Base-by-base conservation (phyloP, 164 flowering plant genomes). In the Chloranthus sessilifolius region DNA sequence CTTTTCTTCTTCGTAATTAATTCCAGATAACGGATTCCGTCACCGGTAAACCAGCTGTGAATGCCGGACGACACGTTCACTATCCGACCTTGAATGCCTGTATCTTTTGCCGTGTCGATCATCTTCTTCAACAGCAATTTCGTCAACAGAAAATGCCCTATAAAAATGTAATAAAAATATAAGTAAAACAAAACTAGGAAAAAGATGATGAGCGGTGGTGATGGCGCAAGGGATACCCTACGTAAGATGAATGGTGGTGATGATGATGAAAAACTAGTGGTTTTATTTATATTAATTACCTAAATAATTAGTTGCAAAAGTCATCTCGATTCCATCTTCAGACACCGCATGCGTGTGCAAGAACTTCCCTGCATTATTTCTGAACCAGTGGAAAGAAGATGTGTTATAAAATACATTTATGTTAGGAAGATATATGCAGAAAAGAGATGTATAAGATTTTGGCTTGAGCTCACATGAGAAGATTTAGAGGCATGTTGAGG, bases 341-440 rank as follows among this genome's bases (percentile, higher is more conserved):
- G 99, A 73, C 23, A 86, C 60, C 6, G 71, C 90, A 39, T 80
- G 80, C 28, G 77, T 67, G 55, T 78, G 75, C 0, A 89, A 66
- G 60, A 89, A 94, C 49, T 73, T 89, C 2, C 99, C 99, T 4
- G 99, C 99, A 61, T 94, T 94, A 62, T 92, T 92, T 73, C 99
- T 92, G 70, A 21, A 16, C 42, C 22, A 9, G 4, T 14, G 22
- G 23, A 19, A 25, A 0, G 15, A 24, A 11, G 29, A 21, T 14
- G 8, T 23, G 28, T 24, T 47, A 9, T 29, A 31, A 34, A 8
- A 3, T 6, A 36, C 11, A 25, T 1, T n/a, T 3, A 1, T 37
- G 4, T 37, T 4, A 2, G n/a, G 19, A 20, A 48, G 34, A 29
- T n/a, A n/a, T n/a, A n/a, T n/a, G n/a, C 6, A n/a, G 50, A 20